These are phyloP conservation scores for Arthonia radiata DNA, from an alignment of 495 filamentous ascomycete species.

Conservation along the genomic window DNA sequence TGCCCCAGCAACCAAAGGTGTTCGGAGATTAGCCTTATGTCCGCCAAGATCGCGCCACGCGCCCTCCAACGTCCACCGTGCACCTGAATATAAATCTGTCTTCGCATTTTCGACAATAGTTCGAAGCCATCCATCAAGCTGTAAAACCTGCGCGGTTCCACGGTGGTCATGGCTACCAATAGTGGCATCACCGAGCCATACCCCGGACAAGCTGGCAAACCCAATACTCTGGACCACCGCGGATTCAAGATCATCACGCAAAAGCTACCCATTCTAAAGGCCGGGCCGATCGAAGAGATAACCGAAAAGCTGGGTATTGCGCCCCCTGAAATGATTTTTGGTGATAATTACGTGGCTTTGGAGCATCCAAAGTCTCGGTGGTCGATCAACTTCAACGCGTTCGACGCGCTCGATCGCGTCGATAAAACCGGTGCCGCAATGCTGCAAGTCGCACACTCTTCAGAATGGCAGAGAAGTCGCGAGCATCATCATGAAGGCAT, in stretches of 20 bases:
- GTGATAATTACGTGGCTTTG: conserved; percentile 63
- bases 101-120: no score
- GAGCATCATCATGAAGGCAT: conserved; percentile 73
- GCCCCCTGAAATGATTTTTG: conserved; percentile 96
- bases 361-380: conserved; percentile 44
- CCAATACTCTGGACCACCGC: no score
- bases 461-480: conserved; percentile 63
- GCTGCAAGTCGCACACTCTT: conserved; percentile 81
- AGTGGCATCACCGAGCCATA: no score
- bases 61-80: no score
- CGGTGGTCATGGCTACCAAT: no score
- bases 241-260: conserved; percentile 49
- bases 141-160: no score
- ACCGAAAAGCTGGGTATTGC: conserved; percentile 52
- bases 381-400: conserved; percentile 57
- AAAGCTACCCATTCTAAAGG: conserved; percentile 80
- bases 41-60: no score
- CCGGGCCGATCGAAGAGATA: conserved; percentile 74
- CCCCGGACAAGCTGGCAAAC: no score
- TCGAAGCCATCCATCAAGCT: no score
- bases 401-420: conserved; percentile 65
- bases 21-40: no score
- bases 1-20: no score
- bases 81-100: no score
- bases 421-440: conserved; percentile 80